Percentiles rank a stretch among this genome's conserved stretches.
Conservation (phyloP, 192 early-diverging fungal species). For the Entomortierella parvispora region DNA sequence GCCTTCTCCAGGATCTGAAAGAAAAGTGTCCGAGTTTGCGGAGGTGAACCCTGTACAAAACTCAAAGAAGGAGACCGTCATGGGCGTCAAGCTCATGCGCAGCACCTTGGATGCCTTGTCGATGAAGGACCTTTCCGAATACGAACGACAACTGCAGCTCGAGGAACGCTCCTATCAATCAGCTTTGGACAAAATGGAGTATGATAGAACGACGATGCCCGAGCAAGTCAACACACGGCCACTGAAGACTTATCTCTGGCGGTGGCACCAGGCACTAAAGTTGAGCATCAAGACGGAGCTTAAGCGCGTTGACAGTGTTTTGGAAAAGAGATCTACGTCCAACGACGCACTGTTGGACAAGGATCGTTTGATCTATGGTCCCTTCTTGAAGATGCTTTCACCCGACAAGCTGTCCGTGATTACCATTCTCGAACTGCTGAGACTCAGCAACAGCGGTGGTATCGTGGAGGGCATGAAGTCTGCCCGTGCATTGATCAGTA, state of each 20-base stretch:
- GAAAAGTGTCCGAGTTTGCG: slow-evolving; percentile 7
- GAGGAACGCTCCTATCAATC: slow-evolving; percentile 85
- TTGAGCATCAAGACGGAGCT: slow-evolving; percentile 78
- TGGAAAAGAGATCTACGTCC: slow-evolving; percentile 12
- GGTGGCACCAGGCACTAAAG: slow-evolving; percentile 80
- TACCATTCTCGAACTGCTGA: slow-evolving; percentile 84
- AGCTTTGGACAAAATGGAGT: slow-evolving; percentile 72
- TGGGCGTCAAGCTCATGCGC: slow-evolving; percentile 82
- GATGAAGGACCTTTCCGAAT: slow-evolving; percentile 64
- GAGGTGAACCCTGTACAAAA: slow-evolving; percentile 20
- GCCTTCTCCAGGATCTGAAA: not conserved
- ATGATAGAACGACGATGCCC: slow-evolving; percentile 61
- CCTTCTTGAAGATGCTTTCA: slow-evolving; percentile 71
- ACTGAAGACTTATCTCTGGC: slow-evolving; percentile 70
- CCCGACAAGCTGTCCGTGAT: slow-evolving; percentile 84
- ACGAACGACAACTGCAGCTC: slow-evolving; percentile 80
- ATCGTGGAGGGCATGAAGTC: slow-evolving; percentile 66
- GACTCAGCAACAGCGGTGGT: slow-evolving; percentile 63
- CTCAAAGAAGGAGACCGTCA: slow-evolving; percentile 55
- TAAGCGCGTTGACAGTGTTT: slow-evolving; percentile 57
- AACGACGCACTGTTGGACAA: slow-evolving; percentile 45
- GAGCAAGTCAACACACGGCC: slow-evolving; percentile 64
- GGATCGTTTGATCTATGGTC: slow-evolving; percentile 67
- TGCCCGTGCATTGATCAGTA: slow-evolving; percentile 61
- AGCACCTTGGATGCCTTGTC: slow-evolving; percentile 70